Base-by-base conservation (phyloP, 768 basidiomycete species). In the Coprinopsis strossmayeri region DNA sequence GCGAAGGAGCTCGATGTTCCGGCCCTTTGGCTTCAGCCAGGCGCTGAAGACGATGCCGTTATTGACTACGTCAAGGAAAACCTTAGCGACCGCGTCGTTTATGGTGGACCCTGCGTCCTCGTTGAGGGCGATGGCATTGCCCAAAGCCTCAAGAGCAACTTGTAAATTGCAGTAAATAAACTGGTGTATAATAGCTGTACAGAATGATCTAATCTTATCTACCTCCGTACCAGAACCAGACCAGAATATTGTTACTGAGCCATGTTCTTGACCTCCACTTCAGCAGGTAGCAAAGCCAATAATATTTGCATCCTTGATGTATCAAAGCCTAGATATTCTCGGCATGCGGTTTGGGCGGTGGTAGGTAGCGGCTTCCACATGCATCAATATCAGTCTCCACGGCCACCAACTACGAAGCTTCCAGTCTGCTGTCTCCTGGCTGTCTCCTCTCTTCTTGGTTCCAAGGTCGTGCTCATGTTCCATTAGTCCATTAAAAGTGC, bases 1-100 rank as follows among this genome's bases (percentile, higher is more conserved):
- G 85, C 83, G 5, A 82, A 82, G 61, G 72, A 73, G n/a, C 75
- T 80, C n/a, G 64, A 65, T n/a, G 64, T 89, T n/a, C 84, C 82
- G 3, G 74, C 82, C 2, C 71, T 92, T 37, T 95, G 92, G 92
- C 76, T 94, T 25, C 92, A 95, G 62, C 92, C 92, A 5, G 91
- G 91, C 18, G 88, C 91, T 5, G 82, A 85, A 54, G 83, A 90
- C 57, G 73, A 69, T 13, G 64, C 66, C 2, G 88, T 92, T 40
- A 64, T 71, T 13, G 58, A 70, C 13, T 93, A 77, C 57, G 81
- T 93, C 61, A 73, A 77, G 34, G 76, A 81, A 50, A 81, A 84
- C 44, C 64, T 91, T 55, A 65, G 70, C 27, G 81, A 81, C 58
- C 73, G 73, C 50, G 86, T 88, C n/a, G 76, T 94, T 43, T 80